Evolutionary conservation across 306 rosid species (phyloP), one percentile per base, ranked within the genome.

Genomic region (Acacia melanoxylon): DNA sequence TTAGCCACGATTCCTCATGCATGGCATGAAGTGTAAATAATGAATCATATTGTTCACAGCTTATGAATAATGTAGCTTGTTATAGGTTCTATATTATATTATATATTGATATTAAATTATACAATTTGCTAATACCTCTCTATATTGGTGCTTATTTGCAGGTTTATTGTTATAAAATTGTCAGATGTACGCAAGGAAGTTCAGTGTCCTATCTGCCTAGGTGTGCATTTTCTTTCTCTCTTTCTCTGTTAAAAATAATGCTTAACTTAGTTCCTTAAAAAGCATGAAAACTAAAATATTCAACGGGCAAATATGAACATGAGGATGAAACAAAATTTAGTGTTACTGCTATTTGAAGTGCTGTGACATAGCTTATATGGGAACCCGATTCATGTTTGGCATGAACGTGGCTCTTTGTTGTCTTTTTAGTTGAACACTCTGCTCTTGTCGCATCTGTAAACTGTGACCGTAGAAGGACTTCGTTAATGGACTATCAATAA

Each of bases 171-270:
- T 35, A 86, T 91, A 77, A 90, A 83, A 73, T 79, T 91, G 83
- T 80, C 91, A 77, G 93, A 90, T 51, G 80, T 91, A 27, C 92
- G 93, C 72, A 91, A 86, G 84, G 93, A 89, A 85, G 96, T 91
- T 15, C 96, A 91, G 31, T 91, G 93, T 24, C 96, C 96, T 2
- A 91, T 91, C 85, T 91, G 96, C 81, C 85, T 91, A 84, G 96
- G 96, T 91, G 83, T 72, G 46, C 10, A 17, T 9, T 16, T 68
- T 20, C 37, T 1, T 69, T 10, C 66, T 10, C 20, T 54, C 52
- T 54, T 54, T 52, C 24, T 52, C 7, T 17, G 62, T 19, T 37
- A 14, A 61, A 41, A 27, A 33, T 25, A 20, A 76, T 59, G 63
- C 73, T 80, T n/a, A 68, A 44, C 67, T 2, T 51, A 15, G 29